phyloP scores from a whole-genome alignment of 208 protist species.

The Acanthamoeba sp. region DNA sequence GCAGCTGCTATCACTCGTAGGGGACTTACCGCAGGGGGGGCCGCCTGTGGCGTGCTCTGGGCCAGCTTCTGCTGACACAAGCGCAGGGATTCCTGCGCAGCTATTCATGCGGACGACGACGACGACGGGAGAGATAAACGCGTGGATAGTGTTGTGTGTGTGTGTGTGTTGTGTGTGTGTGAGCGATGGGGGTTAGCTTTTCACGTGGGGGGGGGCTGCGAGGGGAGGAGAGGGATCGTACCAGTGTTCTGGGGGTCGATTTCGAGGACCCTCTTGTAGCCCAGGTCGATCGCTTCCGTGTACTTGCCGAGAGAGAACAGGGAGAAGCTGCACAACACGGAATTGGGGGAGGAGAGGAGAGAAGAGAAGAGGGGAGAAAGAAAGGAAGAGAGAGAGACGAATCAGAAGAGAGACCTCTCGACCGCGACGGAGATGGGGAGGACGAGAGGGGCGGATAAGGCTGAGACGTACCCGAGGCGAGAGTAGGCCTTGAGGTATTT shows the following conservation, averaged over 20 bases:
- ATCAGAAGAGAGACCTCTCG: background rate
- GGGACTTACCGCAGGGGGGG: background rate
- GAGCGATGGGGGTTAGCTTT: no score
- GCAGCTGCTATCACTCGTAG: no score
- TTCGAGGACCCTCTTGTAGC: constrained; percentile 50
- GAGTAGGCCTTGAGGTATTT: constrained; percentile 69
- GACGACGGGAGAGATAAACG: no score
- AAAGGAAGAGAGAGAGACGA: background rate
- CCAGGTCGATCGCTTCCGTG: constrained; percentile 25
- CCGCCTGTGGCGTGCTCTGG: background rate
- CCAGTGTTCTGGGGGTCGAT: constrained; percentile 53
- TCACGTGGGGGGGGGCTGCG: no score
- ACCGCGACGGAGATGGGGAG: background rate
- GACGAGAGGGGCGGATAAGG: background rate
- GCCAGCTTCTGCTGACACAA: background rate
- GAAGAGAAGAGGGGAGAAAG: background rate
- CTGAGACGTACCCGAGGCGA: constrained; percentile 18
- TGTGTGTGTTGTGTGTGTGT: background rate
- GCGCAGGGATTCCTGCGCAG: constrained; percentile 36
- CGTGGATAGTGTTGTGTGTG: background rate
- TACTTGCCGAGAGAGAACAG: constrained; percentile 56
- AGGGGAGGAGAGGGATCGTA: background rate
- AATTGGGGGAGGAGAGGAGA: background rate
- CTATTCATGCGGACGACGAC: no score
- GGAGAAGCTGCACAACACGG: constrained; percentile 52